Evolutionary conservation across 2,329 filamentous ascomycete genomes (phyloP).

Genomic region (Lachnellula subtilissima): DNA sequence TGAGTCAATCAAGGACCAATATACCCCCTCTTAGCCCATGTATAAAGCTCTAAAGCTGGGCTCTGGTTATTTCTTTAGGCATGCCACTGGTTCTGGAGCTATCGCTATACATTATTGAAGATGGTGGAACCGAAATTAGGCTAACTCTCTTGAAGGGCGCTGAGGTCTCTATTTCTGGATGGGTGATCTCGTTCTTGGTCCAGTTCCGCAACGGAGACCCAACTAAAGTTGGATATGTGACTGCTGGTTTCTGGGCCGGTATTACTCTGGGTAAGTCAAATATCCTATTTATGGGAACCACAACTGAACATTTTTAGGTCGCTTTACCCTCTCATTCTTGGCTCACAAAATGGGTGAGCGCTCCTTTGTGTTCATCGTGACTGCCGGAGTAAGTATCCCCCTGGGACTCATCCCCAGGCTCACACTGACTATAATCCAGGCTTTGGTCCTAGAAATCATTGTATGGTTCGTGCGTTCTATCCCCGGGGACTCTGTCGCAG

Average conservation of each 20-base stretch:
- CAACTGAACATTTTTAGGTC: slow-evolving; percentile 38
- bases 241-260: slow-evolving; percentile 63
- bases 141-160: slow-evolving; percentile 44
- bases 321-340: slow-evolving; percentile 66
- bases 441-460: slow-evolving; percentile 63
- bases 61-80: neutral
- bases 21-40: too few relatives aligned
- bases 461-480: slow-evolving; percentile 73
- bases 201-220: slow-evolving; percentile 66
- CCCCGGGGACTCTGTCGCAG: slow-evolving; percentile 58
- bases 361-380: slow-evolving; percentile 57
- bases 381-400: slow-evolving; percentile 37
- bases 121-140: too few relatives aligned
- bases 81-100: neutral
- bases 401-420: neutral
- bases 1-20: neutral
- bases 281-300: neutral
- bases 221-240: slow-evolving; percentile 70
- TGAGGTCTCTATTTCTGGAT: slow-evolving; percentile 75
- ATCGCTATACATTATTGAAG: neutral
- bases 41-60: too few relatives aligned
- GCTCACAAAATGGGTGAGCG: slow-evolving; percentile 67
- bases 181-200: slow-evolving; percentile 81
- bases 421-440: neutral
- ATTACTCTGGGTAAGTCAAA: slow-evolving; percentile 64